Evolutionary conservation across 805 yeast genomes (phyloP), one percentile per base, ranked within the genome.

Genomic region (Metschnikowia cubensis): DNA sequence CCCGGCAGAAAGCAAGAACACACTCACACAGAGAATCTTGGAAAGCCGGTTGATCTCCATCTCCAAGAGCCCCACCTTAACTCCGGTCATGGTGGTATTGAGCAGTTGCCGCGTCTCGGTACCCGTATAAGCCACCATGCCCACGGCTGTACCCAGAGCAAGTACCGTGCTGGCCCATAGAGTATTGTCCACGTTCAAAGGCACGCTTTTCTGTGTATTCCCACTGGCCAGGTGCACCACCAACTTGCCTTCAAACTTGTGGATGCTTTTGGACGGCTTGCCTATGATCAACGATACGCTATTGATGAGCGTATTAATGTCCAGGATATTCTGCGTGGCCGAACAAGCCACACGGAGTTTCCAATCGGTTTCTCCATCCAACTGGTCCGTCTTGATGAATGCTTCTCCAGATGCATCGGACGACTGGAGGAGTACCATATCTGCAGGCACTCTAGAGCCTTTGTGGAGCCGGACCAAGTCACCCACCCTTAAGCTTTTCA

Each of bases 331-430:
- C 63, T 92, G 98, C 0, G 97, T 88, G 29, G 83, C 61, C 11
- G 83, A 77, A 43, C 84, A 78, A 0, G 97, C 94, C 35, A 88
- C 70, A 59, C 99, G 75, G 49, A 94, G 74, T 66, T 94, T 94
- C 99, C 99, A 94, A 70, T 94, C 99, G 5, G 99, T 94, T 67
- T 94, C 99, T 63, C 99, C 99, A 67, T 94, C 99, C 45, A 94
- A 74, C 69, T 94, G 99, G 71, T 94, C 99, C 0, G 99, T 94
- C 60, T 96, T 87, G 56, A 94, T 88, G 61, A 95, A 94, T 1
- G 91, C 79, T 63, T 94, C 99, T 3, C 73, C 68, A 63, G 89
- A 97, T 42, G 59, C 56, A 47, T 72, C 77, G 50, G 89, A 83
- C 0, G 96, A 84, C 63, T 89, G 95, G 40, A 94, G 69, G 25